Evolutionary conservation across 169 alveolate genomes (phyloP), one percentile per base, ranked within the genome.

Genomic region (Eimeria zaria): DNA sequence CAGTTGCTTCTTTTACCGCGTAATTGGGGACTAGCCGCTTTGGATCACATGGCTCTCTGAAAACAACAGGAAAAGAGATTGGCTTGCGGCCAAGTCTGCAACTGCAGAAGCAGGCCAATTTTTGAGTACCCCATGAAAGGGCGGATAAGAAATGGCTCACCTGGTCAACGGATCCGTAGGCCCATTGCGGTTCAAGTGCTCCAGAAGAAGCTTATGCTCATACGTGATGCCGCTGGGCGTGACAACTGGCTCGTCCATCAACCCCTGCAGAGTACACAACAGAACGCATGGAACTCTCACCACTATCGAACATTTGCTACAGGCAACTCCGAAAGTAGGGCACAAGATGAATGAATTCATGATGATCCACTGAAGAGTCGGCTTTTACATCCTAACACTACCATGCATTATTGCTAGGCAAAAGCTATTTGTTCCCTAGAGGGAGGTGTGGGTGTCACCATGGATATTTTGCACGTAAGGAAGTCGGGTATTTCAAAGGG

Each of bases 151-250:
- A 55, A 0, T 36, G 1, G 76, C 73, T 46, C 41, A 71, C 95
- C 99, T 91, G 62, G 98, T 98, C 8, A 97, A 97, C 30, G 99
- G 99, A 67, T 98, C 99, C 64, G 96, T 97, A 4, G 97, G 97
- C 2, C 99, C 99, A 88, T 98, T 98, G 89, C 95, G 97, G 91
- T 97, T 91, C 16, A 98, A 90, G 85, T 98, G 99, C 80, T 97
- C 98, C 89, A 97, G 98, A 80, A 98, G 85, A 74, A 98, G 96
- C 81, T 96, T 95, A 51, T 98, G 95, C 89, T 98, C 99, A 95
- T 98, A 98, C 0, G 99, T 98, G 95, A 97, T 96, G 46, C 99
- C 99, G 94, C 99, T 98, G 48, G 98, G 98, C 9, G 99, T 95
- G 22, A 98, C 96, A 16, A 98, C 99, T 9, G 99, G 99, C 67